A percentile compares a stretch with the other conserved stretches of the same genome.
phyloP scores from a whole-genome alignment of 2,329 filamentous ascomycete species.

The Coniochaeta sp. region DNA sequence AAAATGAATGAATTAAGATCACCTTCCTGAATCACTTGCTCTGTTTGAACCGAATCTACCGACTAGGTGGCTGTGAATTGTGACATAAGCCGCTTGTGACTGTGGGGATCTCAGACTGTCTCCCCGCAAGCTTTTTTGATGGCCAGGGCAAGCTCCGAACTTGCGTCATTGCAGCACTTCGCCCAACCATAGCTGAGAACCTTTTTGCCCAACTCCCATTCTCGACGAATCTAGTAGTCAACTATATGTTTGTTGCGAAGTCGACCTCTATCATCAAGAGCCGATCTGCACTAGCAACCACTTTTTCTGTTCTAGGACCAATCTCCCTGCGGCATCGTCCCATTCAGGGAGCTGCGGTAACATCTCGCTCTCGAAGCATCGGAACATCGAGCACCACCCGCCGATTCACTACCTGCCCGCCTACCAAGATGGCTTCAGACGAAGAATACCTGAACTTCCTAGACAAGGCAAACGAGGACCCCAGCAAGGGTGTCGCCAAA shows the following conservation, averaged over 20 bases:
- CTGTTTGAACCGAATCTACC: neutral
- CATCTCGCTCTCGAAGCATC: neutral
- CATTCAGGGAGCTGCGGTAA: neutral
- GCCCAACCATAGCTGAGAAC: neutral
- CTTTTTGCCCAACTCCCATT: neutral
- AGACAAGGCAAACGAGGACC: conserved; percentile 77
- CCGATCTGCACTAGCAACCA: neutral
- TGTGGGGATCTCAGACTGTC: neutral
- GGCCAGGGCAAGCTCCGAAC: neutral
- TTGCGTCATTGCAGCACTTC: conserved; percentile 3
- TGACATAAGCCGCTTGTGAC: neutral
- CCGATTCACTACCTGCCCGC: neutral
- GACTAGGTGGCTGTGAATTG: neutral
- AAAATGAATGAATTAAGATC: conserved; percentile 13
- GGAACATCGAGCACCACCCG: neutral
- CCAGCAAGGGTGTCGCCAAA: conserved; percentile 48
- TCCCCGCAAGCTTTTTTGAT: neutral
- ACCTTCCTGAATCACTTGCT: neutral
- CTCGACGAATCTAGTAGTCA: neutral
- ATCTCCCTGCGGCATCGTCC: neutral
- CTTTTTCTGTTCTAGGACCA: neutral
- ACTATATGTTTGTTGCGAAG: neutral
- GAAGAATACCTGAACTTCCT: conserved; percentile 79
- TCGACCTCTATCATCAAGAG: neutral
- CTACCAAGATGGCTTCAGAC: conserved; percentile 59